Percentiles rank a stretch among this genome's conserved stretches.
Evolutionary conservation across 441 rosid species (phyloP).

Genomic region (Omphalea diandra): DNA sequence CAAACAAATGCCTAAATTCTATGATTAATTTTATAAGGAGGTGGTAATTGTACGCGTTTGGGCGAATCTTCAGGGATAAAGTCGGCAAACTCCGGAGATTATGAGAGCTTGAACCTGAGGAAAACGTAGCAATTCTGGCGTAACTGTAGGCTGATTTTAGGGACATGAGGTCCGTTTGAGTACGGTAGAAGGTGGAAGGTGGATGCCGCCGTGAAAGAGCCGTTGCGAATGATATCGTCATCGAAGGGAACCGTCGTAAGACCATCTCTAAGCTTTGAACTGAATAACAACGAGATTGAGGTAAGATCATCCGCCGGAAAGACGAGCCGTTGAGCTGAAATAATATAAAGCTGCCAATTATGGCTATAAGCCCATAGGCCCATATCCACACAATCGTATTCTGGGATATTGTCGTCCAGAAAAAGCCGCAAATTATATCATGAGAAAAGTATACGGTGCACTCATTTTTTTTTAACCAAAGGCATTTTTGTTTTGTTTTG

Average conservation of each 20-base stretch:
- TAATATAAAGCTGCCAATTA: too few species aligned
- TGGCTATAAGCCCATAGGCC: too few species aligned
- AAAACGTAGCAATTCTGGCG: slow-evolving; percentile 26
- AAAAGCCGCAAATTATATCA: too few species aligned
- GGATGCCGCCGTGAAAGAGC: slow-evolving; percentile 23
- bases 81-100: slow-evolving; percentile 29
- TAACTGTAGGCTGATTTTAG: slow-evolving; percentile 18
- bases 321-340: too few species aligned
- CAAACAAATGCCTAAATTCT: not conserved
- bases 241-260: slow-evolving; percentile 36
- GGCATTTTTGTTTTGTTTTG: too few species aligned
- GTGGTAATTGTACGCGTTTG: slow-evolving; percentile 39
- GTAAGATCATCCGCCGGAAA: too few species aligned
- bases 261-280: slow-evolving; percentile 12
- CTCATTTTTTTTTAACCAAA: too few species aligned
- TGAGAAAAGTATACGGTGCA: too few species aligned
- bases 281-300: too few species aligned
- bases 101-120: slow-evolving; percentile 42
- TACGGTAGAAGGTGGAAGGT: slow-evolving; percentile 19
- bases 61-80: slow-evolving; percentile 39
- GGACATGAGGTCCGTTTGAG: slow-evolving; percentile 12
- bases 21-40: not conserved
- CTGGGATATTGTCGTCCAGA: too few species aligned
- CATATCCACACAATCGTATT: too few species aligned
- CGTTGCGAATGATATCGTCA: slow-evolving; percentile 26